phyloP scores from a whole-genome alignment of 2,329 filamentous ascomycete species.

The Xylariaceae sp. region DNA sequence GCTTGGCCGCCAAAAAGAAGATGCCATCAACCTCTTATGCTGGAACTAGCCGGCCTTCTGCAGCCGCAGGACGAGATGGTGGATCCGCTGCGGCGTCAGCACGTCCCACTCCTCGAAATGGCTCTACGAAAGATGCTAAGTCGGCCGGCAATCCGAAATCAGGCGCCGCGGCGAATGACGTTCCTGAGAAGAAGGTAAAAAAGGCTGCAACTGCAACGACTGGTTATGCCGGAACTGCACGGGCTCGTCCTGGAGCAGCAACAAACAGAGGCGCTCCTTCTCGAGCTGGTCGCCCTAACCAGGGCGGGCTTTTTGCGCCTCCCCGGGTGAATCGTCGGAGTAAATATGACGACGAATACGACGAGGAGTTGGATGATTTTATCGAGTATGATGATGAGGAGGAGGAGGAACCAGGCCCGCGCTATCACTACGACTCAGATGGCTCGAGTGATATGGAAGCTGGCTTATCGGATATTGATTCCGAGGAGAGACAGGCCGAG shows the following conservation, averaged over 20 bases:
- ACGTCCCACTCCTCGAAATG: constrained; percentile 22
- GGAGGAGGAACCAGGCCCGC: constrained; percentile 38
- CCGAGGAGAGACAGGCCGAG: constrained; percentile 62
- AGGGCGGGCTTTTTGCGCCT: constrained; percentile 35
- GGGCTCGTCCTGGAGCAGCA: constrained; percentile 46
- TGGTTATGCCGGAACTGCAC: constrained; percentile 60
- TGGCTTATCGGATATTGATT: constrained; percentile 65
- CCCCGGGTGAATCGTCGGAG: constrained; percentile 29
- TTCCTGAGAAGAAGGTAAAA: constrained; percentile 53
- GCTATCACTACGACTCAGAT: constrained; percentile 57
- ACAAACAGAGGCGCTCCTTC: constrained; percentile 27
- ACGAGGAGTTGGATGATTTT: constrained; percentile 55
- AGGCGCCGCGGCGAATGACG: constrained; percentile 33
- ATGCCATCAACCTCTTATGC: constrained; percentile 22
- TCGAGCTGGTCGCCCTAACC: constrained; percentile 14
- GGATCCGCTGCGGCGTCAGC: constrained; percentile 13
- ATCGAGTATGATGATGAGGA: constrained; percentile 58
- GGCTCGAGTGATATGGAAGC: constrained; percentile 75
- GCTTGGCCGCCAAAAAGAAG: constrained; percentile 29
- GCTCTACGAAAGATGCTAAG: constrained; percentile 23
- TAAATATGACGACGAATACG: constrained; percentile 56
- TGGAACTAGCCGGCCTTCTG: constrained; percentile 23
- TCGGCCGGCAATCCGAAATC: constrained; percentile 27
- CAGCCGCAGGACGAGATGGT: constrained; percentile 20
- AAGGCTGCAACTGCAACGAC: constrained; percentile 58